These are phyloP conservation scores for Stagonosporopsis tanaceti DNA, from an alignment of 2,329 filamentous ascomycete species.

Conservation along the genomic window DNA sequence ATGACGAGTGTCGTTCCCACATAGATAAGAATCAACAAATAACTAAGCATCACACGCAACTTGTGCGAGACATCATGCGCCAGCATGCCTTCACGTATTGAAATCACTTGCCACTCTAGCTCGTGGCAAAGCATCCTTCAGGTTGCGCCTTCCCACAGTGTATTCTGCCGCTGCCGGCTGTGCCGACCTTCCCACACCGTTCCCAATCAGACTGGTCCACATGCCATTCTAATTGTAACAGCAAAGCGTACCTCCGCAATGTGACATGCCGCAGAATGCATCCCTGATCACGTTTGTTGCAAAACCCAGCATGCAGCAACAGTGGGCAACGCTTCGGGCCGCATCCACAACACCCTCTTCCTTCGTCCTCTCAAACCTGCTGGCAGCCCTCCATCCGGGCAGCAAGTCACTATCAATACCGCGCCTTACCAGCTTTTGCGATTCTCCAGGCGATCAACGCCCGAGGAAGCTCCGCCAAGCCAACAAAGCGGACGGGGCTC, in stretches of 20 bases:
- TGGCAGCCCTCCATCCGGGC: neutral
- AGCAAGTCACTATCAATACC: neutral
- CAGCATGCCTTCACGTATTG: neutral
- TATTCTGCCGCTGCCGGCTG: slow-evolving; percentile 3
- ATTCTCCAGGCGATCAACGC: slow-evolving; percentile 15
- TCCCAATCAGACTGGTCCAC: neutral
- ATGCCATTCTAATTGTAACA: neutral
- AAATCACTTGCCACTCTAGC: neutral
- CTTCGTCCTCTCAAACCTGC: slow-evolving; percentile 11
- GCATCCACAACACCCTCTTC: slow-evolving; percentile 3
- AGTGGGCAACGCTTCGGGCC: slow-evolving; percentile 18
- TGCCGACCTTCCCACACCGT: slow-evolving; percentile 1
- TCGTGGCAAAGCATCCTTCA: neutral
- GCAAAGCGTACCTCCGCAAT: neutral
- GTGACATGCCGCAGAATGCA: neutral
- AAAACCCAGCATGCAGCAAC: slow-evolving; percentile 3
- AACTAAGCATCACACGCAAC: neutral
- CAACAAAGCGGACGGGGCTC: slow-evolving; percentile 4
- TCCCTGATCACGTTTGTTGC: slow-evolving; percentile 3
- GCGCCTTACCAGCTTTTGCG: slow-evolving; percentile 4
- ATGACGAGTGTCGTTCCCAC: slow-evolving; percentile 32
- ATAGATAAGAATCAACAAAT: slow-evolving; percentile 4
- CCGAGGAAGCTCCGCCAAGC: slow-evolving; percentile 12
- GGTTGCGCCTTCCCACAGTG: slow-evolving; percentile 5
- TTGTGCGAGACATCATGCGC: neutral